A percentile compares a stretch with the other conserved stretches of the same genome.
These are phyloP conservation scores for Physaria fendleri DNA, from an alignment of 345 rosid genomes.

Conservation along the genomic window DNA sequence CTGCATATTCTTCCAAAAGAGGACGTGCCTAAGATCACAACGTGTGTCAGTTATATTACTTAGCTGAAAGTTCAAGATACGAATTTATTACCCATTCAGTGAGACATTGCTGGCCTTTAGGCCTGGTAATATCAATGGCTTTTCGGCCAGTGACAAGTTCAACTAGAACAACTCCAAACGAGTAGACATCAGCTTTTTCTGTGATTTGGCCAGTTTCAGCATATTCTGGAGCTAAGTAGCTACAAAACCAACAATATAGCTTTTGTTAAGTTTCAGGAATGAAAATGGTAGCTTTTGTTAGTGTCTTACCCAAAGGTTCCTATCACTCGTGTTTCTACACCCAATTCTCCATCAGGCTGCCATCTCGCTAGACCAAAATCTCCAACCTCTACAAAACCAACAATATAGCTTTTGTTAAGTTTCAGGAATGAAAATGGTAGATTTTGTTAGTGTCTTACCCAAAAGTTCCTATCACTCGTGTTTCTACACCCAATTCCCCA, in stretches of 20 bases:
- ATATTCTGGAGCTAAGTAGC: slow-evolving; percentile 98
- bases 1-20: slow-evolving; percentile 73
- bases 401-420: too few species aligned
- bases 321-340: slow-evolving; percentile 93
- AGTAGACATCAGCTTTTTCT: slow-evolving; percentile 96
- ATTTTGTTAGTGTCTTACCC: slow-evolving; percentile 81
- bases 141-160: slow-evolving; percentile 96
- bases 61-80: too few species aligned
- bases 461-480: slow-evolving; percentile 96
- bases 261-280: neutral
- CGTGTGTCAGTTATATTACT: too few species aligned
- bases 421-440: too few species aligned
- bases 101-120: slow-evolving; percentile 97
- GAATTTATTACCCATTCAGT: slow-evolving; percentile 94
- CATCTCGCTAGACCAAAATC: slow-evolving; percentile 99
- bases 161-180: slow-evolving; percentile 91
- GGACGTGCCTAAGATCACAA: slow-evolving; percentile 81
- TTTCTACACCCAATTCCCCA: slow-evolving; percentile 91
- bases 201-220: slow-evolving; percentile 98
- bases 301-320: slow-evolving; percentile 91
- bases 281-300: too few species aligned
- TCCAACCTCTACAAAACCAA: too few species aligned
- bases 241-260: too few species aligned
- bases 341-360: slow-evolving; percentile 98
- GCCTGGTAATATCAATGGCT: slow-evolving; percentile 84